Conservation (phyloP, 305 asterid genomes). For the Caryopteris hybrid region DNA sequence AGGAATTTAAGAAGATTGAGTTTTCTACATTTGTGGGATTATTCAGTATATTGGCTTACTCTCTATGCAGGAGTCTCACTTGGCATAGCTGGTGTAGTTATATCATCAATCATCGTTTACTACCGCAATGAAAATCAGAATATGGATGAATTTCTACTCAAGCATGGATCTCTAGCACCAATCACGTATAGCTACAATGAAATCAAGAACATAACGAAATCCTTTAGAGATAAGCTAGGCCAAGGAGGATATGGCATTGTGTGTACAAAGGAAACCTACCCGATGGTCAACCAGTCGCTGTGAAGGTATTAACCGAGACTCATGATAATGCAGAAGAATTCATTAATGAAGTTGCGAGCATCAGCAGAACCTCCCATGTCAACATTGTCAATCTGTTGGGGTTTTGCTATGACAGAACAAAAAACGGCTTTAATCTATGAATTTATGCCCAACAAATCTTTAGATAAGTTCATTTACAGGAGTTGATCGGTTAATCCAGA, state of each 20-base stretch:
- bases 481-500: neutral
- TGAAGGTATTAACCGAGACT: neutral
- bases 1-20: no score
- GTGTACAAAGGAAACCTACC: neutral
- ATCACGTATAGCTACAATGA: neutral
- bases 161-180: neutral
- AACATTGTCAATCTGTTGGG: no score
- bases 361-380: no score
- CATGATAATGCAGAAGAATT: neutral
- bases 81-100: neutral
- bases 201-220: neutral
- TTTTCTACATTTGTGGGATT: no score
- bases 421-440: constrained; percentile 56
- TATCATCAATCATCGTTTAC: neutral
- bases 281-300: neutral
- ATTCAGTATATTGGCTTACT: no score
- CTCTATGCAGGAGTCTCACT: neutral
- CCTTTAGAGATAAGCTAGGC: neutral
- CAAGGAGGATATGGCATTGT: neutral
- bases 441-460: constrained; percentile 59
- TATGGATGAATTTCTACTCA: neutral
- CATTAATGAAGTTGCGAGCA: no score
- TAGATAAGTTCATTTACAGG: constrained; percentile 48
- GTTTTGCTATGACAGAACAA: no score
- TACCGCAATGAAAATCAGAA: neutral